Evolutionary conservation across 306 rosid species (phyloP), one percentile per base, ranked within the genome.

Genomic region (Cyamopsis tetragonoloba): DNA sequence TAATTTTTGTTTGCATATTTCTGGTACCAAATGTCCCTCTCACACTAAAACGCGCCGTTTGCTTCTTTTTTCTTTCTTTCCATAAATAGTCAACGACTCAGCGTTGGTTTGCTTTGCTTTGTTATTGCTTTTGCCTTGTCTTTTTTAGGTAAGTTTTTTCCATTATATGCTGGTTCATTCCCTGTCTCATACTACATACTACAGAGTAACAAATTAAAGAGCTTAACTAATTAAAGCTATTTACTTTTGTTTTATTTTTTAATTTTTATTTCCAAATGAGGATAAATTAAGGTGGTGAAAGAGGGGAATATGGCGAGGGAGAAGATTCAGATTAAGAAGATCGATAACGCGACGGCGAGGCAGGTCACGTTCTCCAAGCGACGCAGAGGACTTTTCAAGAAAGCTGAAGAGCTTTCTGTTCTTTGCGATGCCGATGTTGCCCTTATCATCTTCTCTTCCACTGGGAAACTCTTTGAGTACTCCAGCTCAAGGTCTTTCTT

Each of bases 321-420:
- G 81, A 93, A 86, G 88, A 90, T 90, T 80, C 87, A 89, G 97
- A 93, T 93, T 70, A 88, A 70, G 97, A 93, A 90, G 87, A 93
- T 93, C 69, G 92, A 86, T 58, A 93, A 90, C 90, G 76, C 85
- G 0, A 85, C 99, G 15, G 97, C 99, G 4, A 84, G 99, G 72
- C 97, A 93, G 58, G 99, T 93, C 17, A 93, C 98, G 0, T 89
- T 93, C 74, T 93, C 98, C 0, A 93, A 93, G 87, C 68, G 98
- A 19, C 67, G 97, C 28, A 88, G 89, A 76, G 98, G 98, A 6
- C 82, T 93, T 9, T 79, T 93, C 50, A 93, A 93, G 77, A 93
- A 89, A 51, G 97, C 98, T 0, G 87, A 89, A 74, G 97, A 93
- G 84, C 91, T 93, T n/a, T 88, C 99, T 0, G 90, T 93, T 68